Conservation (phyloP, 306 rosid species). For the Medicago lupulina region DNA sequence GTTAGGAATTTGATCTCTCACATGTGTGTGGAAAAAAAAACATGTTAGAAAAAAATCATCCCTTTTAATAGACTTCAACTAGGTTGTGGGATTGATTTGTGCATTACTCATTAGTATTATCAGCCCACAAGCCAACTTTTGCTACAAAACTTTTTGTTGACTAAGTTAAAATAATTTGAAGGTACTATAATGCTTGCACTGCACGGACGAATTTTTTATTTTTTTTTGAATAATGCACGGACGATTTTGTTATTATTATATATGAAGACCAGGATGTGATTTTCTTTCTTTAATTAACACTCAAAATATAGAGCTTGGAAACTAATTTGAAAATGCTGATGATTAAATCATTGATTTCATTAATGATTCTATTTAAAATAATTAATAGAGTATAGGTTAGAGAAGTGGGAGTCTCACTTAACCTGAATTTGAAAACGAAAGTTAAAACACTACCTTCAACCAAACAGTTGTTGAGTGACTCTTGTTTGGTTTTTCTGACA, state of each 20-base stretch:
- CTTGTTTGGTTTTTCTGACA: constrained; percentile 15
- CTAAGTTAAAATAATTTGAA: neutral
- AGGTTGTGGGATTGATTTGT: too few relatives aligned
- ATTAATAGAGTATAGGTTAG: neutral
- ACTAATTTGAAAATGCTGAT: neutral
- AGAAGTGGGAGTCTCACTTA: constrained; percentile 37
- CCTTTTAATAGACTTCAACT: too few relatives aligned
- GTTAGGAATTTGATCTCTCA: too few relatives aligned
- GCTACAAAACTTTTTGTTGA: neutral
- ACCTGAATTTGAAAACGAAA: constrained; percentile 32
- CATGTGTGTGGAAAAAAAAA: too few relatives aligned
- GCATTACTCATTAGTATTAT: too few relatives aligned
- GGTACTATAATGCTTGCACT: neutral
- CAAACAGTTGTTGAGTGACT: constrained; percentile 37
- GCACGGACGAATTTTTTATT: neutral
- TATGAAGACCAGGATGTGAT: neutral
- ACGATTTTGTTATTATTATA: neutral
- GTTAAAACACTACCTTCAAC: constrained; percentile 22
- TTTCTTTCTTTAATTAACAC: neutral
- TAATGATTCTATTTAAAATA: constrained; percentile 25
- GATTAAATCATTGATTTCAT: constrained; percentile 4
- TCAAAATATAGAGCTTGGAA: constrained; percentile 7
- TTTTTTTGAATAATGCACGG: too few relatives aligned
- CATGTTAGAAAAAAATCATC: too few relatives aligned
- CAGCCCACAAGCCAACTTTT: neutral